These are phyloP conservation scores for Coemansia reversa DNA, from an alignment of 192 early-diverging fungal species.

Conservation along the genomic window DNA sequence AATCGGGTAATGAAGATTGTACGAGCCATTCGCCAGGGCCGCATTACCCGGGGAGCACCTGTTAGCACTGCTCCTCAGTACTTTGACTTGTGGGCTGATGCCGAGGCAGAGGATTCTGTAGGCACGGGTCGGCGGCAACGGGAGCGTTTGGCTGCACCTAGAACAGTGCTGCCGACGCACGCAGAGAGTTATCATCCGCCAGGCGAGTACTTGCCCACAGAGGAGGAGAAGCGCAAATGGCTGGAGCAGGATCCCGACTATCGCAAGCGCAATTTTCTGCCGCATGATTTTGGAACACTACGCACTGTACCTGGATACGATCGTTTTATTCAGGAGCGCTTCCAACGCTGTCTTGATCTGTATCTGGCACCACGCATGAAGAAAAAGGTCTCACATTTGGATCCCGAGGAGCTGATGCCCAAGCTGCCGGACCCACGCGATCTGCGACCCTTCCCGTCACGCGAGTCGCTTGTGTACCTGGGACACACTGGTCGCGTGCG, in stretches of 20 bases:
- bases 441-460: conserved; percentile 90
- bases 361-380: conserved; percentile 91
- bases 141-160: conserved; percentile 88
- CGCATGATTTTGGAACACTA: conserved; percentile 64
- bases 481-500: conserved; percentile 86
- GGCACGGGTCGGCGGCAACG: conserved; percentile 16
- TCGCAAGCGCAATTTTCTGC: conserved; percentile 63
- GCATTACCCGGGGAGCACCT: conserved; percentile 65
- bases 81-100: conserved; percentile 89
- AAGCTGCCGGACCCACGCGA: conserved; percentile 94
- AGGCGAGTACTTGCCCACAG: conserved; percentile 83
- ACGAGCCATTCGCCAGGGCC: conserved; percentile 87
- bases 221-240: conserved; percentile 81
- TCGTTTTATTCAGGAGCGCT: conserved; percentile 91
- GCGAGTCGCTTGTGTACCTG: conserved; percentile 70
- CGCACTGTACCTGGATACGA: conserved; percentile 86
- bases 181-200: conserved; percentile 98
- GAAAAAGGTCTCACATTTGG: conserved; percentile 83
- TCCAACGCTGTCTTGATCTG: conserved; percentile 94
- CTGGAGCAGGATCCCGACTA: conserved; percentile 75
- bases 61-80: conserved; percentile 61
- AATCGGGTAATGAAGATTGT: conserved; percentile 97
- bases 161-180: conserved; percentile 83
- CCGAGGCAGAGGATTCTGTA: conserved; percentile 58
- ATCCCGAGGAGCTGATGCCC: conserved; percentile 91